Conservation (phyloP, 108 stramenopile genomes). For the Conticribra weissflogii region DNA sequence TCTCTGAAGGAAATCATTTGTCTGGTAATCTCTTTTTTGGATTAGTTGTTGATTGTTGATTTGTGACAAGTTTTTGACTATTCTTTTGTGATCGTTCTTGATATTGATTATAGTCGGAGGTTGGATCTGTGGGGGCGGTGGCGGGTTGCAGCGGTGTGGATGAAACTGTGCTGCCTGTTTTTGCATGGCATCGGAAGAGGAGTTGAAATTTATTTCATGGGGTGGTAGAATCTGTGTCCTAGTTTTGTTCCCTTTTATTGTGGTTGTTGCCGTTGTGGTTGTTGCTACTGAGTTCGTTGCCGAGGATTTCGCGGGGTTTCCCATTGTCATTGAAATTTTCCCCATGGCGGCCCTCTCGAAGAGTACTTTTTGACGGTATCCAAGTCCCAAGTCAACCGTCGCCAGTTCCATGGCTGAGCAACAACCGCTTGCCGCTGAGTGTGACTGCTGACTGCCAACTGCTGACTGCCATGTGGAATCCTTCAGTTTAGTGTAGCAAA, state of each 20-base stretch:
- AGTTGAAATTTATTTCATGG: background rate
- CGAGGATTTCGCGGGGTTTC: no score
- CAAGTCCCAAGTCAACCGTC: no score
- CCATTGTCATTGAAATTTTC: no score
- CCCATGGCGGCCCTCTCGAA: no score
- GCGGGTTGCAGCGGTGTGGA: background rate
- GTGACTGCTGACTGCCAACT: no score
- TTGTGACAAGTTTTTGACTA: constrained; percentile 11
- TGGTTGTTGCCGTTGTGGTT: no score
- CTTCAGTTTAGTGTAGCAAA: no score
- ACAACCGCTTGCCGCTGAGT: no score
- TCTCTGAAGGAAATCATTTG: constrained; percentile 6
- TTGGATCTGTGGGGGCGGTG: background rate
- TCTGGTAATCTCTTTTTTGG: constrained; percentile 9
- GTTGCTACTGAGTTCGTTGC: no score
- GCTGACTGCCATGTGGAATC: no score
- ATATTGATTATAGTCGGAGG: constrained; percentile 2
- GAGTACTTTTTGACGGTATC: no score
- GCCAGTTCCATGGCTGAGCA: no score
- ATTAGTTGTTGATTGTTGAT: constrained; percentile 23
- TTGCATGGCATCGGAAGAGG: background rate
- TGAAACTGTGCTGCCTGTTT: background rate
- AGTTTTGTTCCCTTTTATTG: background rate
- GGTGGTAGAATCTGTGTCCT: background rate
- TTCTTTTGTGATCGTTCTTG: constrained; percentile 2